Conservation (phyloP, 1,284 basidiomycete species). For the Tylopilus sp. region DNA sequence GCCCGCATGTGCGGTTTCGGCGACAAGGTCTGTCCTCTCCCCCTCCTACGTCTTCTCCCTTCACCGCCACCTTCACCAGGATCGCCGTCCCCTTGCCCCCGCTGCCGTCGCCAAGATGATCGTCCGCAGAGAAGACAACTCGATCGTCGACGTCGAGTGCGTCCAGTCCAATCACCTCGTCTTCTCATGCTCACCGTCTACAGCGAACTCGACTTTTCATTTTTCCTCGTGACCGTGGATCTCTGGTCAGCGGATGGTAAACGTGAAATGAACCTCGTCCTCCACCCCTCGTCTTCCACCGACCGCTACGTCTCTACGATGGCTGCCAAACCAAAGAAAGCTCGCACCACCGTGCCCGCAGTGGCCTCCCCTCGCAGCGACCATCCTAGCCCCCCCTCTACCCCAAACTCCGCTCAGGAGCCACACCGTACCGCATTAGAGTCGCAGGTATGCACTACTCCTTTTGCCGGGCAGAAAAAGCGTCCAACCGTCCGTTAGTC, state of each 20-base stretch:
- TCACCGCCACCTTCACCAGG: slow-evolving; percentile 44
- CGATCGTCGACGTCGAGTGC: slow-evolving; percentile 71
- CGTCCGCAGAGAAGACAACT: slow-evolving; percentile 62
- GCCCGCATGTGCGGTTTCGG: slow-evolving; percentile 94
- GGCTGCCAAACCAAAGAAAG: slow-evolving; percentile 48
- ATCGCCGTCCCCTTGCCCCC: slow-evolving; percentile 84
- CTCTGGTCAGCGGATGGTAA: slow-evolving; percentile 79
- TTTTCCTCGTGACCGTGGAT: slow-evolving; percentile 84
- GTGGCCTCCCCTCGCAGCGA: slow-evolving; percentile 36
- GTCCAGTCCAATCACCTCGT: slow-evolving; percentile 29
- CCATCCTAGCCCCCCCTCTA: slow-evolving; percentile 37
- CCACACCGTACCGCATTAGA: slow-evolving; percentile 28
- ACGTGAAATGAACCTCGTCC: slow-evolving; percentile 79
- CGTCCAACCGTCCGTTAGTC: slow-evolving; percentile 24
- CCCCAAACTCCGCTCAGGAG: slow-evolving; percentile 28
- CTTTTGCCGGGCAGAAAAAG: not conserved
- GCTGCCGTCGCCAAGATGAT: slow-evolving; percentile 82
- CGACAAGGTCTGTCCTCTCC: slow-evolving; percentile 64
- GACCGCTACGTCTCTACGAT: slow-evolving; percentile 63
- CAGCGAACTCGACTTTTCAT: slow-evolving; percentile 80
- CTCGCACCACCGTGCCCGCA: slow-evolving; percentile 38
- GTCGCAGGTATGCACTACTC: slow-evolving; percentile 26
- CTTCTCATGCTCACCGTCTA: slow-evolving; percentile 16
- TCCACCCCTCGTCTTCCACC: slow-evolving; percentile 68
- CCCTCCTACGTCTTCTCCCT: slow-evolving; percentile 1